Percentiles rank a stretch among this genome's conserved stretches.
These are phyloP conservation scores for Novakomyces olei DNA, from an alignment of 805 yeast genomes.

Conservation along the genomic window DNA sequence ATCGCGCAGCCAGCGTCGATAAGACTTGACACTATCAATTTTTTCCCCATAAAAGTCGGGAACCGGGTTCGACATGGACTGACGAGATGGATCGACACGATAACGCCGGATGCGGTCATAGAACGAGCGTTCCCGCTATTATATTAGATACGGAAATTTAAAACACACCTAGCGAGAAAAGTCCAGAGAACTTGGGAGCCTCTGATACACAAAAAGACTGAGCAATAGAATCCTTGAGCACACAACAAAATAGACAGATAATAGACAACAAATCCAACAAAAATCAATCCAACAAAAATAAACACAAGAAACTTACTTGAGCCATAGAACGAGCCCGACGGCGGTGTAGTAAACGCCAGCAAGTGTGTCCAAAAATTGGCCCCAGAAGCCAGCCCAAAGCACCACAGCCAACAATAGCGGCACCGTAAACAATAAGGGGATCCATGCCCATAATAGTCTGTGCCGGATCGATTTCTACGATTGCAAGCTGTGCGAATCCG, in stretches of 20 bases:
- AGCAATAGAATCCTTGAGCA: constrained; percentile 3
- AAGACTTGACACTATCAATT: constrained; percentile 46
- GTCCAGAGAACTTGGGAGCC: constrained; percentile 2
- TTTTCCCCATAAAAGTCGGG: constrained; percentile 98
- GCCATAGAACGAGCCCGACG: constrained; percentile 6
- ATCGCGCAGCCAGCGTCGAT: constrained; percentile 91
- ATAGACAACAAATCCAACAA: too few species aligned
- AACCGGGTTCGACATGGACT: constrained; percentile 71
- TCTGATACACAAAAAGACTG: constrained; percentile 10
- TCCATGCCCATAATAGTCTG: constrained; percentile 73
- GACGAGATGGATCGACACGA: constrained; percentile 82
- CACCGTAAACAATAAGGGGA: constrained; percentile 60
- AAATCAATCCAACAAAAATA: too few species aligned
- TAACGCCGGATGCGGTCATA: constrained; percentile 49
- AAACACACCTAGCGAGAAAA: not conserved
- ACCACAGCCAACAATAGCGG: constrained; percentile 50
- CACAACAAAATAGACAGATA: not conserved
- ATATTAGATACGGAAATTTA: constrained; percentile 5
- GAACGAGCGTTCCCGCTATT: constrained; percentile 41
- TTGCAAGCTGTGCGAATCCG: constrained; percentile 59
- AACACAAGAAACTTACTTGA: constrained; percentile 15
- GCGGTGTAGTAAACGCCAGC: constrained; percentile 25
- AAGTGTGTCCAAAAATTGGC: constrained; percentile 51
- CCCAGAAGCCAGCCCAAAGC: constrained; percentile 63
- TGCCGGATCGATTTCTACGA: constrained; percentile 70